Base-by-base conservation (phyloP, 768 basidiomycete species). In the Leccinum aurantiacum region DNA sequence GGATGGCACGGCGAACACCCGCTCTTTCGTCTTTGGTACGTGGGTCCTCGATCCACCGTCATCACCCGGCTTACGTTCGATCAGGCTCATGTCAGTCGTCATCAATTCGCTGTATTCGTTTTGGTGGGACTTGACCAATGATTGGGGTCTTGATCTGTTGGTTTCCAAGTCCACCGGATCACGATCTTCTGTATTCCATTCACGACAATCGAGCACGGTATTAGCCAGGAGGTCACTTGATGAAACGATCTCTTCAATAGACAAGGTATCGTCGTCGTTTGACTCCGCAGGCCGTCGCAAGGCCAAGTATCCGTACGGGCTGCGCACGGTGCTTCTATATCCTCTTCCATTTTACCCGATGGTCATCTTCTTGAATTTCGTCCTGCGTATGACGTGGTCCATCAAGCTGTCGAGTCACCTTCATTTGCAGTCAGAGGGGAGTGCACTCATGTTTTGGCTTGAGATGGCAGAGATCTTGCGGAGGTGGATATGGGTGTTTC, bases 101-200 rank as follows among this genome's bases (percentile, higher is more conserved):
- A 72, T 96, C 67, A 98, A 98, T 74, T 96, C 95, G 3, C 72
- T 91, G 31, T 99, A 93, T 74, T 95, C 95, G 3, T 98, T 96
- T 74, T 99, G 94, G 92, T 99, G 97, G 97, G 97, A 98, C 75
- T 83, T 98, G 47, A 94, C 93, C 52, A 92, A 96, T 72, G 97
- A 99, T 71, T 99, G 96, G 95, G 97, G 97, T 6, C 80, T 99
- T 57, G 84, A 87, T 49, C 76, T 98, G 47, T 77, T 98, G 60
- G 80, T 80, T 56, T 62, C 71, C 31, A 65, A 69, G 38, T 61
- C 71, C 58, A 61, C 70, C 65, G 24, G 61, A 56, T 59, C 71
- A 70, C 53, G 69, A 59, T 76, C 78, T n/a, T 78, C 82, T 49
- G 67, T 81, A 60, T 75, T 83, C 25, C 78, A 81, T 31, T 80